Evolutionary conservation across 345 rosid species (phyloP).

Genomic region (Eucalyptus cloeziana): DNA sequence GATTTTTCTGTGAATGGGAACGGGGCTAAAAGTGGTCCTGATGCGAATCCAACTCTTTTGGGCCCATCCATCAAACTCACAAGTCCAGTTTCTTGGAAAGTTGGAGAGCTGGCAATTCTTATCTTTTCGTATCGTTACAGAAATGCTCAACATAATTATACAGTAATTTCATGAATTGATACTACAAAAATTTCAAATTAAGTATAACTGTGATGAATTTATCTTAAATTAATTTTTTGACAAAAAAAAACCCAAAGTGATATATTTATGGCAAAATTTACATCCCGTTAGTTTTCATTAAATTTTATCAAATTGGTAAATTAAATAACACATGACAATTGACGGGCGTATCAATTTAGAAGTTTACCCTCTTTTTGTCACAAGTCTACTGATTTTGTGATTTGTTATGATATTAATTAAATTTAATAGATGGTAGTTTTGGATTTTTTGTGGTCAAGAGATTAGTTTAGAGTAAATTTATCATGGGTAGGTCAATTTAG

Average conservation of each 20-base stretch:
- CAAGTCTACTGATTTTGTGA: rapidly evolving
- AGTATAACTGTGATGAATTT: no score
- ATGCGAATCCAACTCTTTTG: neutral
- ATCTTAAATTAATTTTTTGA: no score
- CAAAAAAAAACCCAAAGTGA: rapidly evolving
- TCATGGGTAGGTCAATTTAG: no score
- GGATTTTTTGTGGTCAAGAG: no score
- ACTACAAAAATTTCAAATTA: no score
- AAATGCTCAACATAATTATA: neutral
- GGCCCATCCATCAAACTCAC: neutral
- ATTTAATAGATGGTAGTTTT: rapidly evolving
- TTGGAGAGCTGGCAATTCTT: neutral
- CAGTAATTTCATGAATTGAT: neutral
- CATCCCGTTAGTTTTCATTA: rapidly evolving
- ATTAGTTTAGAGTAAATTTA: no score
- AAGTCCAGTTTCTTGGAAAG: neutral
- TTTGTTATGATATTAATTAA: rapidly evolving
- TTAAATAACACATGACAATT: rapidly evolving
- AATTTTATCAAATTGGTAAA: no score
- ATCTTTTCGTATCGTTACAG: neutral
- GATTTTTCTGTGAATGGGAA: neutral
- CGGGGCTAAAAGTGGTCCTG: neutral
- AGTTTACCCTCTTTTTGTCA: no score
- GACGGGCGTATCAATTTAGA: rapidly evolving
- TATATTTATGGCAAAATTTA: no score